Evolutionary conservation across 495 filamentous ascomycete species (phyloP).

Genomic region (Aspergillus cavernicola): DNA sequence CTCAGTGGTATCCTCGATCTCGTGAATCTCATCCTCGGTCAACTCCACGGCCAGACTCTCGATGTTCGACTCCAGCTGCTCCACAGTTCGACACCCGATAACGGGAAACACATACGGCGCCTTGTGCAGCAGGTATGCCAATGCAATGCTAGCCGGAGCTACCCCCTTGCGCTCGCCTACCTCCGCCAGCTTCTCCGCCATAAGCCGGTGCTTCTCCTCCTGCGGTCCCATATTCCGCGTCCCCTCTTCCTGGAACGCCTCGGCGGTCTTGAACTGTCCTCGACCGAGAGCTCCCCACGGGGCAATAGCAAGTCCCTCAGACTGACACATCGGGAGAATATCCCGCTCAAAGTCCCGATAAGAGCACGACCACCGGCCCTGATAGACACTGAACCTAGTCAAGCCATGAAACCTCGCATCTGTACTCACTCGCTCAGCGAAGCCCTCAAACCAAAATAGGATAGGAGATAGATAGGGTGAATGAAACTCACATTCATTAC

Average conservation of each 20-base stretch:
- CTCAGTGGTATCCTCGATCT: slow-evolving; percentile 35
- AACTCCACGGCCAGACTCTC: slow-evolving; percentile 21
- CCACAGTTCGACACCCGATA: slow-evolving; percentile 56
- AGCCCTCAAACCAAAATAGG: not conserved
- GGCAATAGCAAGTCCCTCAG: slow-evolving; percentile 53
- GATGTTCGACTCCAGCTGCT: slow-evolving; percentile 63
- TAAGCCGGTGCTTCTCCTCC: not conserved
- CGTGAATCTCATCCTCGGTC: not conserved
- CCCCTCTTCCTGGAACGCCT: slow-evolving; percentile 10
- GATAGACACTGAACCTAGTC: slow-evolving; percentile 61
- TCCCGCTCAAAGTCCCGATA: slow-evolving; percentile 54
- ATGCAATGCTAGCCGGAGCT: slow-evolving; percentile 20
- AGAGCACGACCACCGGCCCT: slow-evolving; percentile 58
- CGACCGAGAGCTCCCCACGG: slow-evolving; percentile 52
- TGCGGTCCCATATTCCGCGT: slow-evolving; percentile 15
- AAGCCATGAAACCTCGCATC: slow-evolving; percentile 58
- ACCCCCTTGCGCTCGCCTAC: not conserved
- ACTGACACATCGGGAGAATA: slow-evolving; percentile 54
- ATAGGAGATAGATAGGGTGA: too few relatives aligned
- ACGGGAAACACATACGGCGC: slow-evolving; percentile 69
- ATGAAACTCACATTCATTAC: slow-evolving; percentile 25
- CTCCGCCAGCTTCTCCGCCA: not conserved
- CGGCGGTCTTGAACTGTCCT: slow-evolving; percentile 47
- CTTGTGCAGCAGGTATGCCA: slow-evolving; percentile 54
- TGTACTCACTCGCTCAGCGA: slow-evolving; percentile 41